Percentiles rank a stretch among this genome's conserved stretches.
phyloP scores from a whole-genome alignment of 352 stramenopile species.

The Achlya hypogyna region DNA sequence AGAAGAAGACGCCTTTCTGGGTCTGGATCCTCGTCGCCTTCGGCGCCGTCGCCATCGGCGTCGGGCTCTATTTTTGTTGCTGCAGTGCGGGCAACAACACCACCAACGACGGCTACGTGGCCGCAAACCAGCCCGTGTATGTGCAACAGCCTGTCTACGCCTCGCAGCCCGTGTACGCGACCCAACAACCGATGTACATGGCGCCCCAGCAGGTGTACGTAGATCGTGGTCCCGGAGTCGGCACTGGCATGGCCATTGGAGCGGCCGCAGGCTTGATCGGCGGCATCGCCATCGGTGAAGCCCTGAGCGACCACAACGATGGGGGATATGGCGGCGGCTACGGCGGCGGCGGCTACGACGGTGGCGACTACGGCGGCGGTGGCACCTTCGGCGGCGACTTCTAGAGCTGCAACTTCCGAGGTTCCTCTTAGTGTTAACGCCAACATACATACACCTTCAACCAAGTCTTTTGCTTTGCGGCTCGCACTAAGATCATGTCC shows the following conservation, averaged over 20 bases:
- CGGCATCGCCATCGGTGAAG: conserved; percentile 14
- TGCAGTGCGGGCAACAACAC: neutral
- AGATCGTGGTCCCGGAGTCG: neutral
- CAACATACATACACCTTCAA: too few relatives aligned
- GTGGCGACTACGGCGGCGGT: conserved; percentile 2
- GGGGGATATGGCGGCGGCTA: neutral
- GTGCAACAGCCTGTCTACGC: neutral
- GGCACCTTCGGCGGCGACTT: conserved; percentile 18
- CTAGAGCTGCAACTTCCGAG: too few relatives aligned
- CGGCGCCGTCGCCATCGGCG: neutral
- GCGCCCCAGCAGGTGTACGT: conserved; percentile 8
- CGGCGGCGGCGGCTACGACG: conserved; percentile 1
- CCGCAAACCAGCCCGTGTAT: too few relatives aligned
- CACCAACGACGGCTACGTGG: neutral
- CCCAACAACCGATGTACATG: neutral
- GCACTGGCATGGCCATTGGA: conserved; percentile 9
- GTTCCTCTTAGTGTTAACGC: too few relatives aligned
- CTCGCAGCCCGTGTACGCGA: neutral
- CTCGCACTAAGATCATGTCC: too few relatives aligned
- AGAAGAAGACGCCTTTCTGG: conserved; percentile 6
- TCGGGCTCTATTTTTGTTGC: conserved; percentile 7
- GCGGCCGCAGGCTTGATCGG: conserved; percentile 11
- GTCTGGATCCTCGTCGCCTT: conserved; percentile 11
- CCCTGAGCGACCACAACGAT: neutral
- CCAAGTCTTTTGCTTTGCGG: neutral